These are phyloP conservation scores for Spergularia marina DNA, from an alignment of 148 eudicot genomes.

Conservation along the genomic window DNA sequence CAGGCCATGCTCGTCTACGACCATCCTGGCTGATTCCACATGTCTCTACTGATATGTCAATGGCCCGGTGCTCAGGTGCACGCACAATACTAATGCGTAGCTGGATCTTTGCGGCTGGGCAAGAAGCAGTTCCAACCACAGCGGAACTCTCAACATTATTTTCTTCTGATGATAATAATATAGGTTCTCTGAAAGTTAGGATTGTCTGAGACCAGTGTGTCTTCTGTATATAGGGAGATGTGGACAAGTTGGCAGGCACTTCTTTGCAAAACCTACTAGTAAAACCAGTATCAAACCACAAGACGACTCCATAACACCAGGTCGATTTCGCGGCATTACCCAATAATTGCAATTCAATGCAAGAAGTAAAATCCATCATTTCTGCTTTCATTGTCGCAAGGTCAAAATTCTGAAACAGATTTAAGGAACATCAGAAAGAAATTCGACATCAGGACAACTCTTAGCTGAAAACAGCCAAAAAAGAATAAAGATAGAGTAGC, in stretches of 20 bases:
- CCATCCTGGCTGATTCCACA: constrained; percentile 54
- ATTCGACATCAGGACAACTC: background rate
- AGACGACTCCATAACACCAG: constrained; percentile 73
- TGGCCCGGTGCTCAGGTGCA: constrained; percentile 77
- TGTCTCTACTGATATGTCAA: constrained; percentile 85
- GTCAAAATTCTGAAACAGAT: constrained; percentile 68
- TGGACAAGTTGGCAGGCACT: constrained; percentile 58
- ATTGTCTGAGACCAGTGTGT: constrained; percentile 96
- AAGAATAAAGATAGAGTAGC: background rate
- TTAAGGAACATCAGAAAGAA: constrained; percentile 8
- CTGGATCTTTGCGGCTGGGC: constrained; percentile 61
- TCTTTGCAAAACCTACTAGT: constrained; percentile 81
- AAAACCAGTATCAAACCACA: constrained; percentile 95
- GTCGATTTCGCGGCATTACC: constrained; percentile 20
- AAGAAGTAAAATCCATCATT: constrained; percentile 83
- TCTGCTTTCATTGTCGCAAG: constrained; percentile 66
- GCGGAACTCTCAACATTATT: constrained; percentile 28
- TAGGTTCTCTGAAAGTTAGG: constrained; percentile 77
- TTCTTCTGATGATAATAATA: constrained; percentile 47
- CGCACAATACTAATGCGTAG: constrained; percentile 83
- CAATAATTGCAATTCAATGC: constrained; percentile 48
- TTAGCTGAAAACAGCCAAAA: background rate
- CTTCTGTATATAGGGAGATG: constrained; percentile 66
- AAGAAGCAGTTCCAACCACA: constrained; percentile 49
- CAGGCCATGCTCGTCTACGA: constrained; percentile 63